Evolutionary conservation across 1,139 yeast species (phyloP).

Genomic region (Magnusiomyces magnusii): DNA sequence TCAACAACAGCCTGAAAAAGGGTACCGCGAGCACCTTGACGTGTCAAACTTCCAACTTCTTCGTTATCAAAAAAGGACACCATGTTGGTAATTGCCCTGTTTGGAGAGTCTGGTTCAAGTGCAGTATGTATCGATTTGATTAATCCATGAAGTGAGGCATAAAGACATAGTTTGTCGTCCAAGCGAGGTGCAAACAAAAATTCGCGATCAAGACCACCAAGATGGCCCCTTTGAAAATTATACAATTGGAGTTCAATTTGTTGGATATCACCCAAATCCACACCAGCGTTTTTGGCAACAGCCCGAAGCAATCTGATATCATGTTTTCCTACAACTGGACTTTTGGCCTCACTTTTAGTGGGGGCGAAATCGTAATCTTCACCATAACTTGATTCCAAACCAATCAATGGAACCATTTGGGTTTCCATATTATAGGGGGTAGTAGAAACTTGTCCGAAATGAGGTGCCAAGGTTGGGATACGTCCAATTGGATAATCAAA

Average conservation of each 20-base stretch:
- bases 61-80: conserved; percentile 87
- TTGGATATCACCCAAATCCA: conserved; percentile 49
- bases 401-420: conserved; percentile 77
- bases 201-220: conserved; percentile 82
- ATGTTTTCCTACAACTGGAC: conserved; percentile 59
- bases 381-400: conserved; percentile 28
- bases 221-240: conserved; percentile 68
- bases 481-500: conserved; percentile 71
- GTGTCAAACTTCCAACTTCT: conserved; percentile 80
- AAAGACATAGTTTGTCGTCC: conserved; percentile 84
- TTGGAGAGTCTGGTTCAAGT: conserved; percentile 47
- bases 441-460: conserved; percentile 61
- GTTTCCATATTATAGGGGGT: conserved; percentile 77
- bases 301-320: conserved; percentile 59
- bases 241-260: conserved; percentile 76
- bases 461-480: conserved; percentile 89
- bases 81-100: conserved; percentile 40
- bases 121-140: conserved; percentile 36
- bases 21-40: conserved; percentile 91
- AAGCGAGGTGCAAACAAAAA: conserved; percentile 81
- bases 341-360: conserved; percentile 40
- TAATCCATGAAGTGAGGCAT: conserved; percentile 62
- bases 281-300: conserved; percentile 54
- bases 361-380: conserved; percentile 17
- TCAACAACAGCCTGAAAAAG: conserved; percentile 69